Percentiles rank a stretch among this genome's conserved stretches.
Conservation (phyloP, 2,329 filamentous ascomycete species). For the Leptographium wingfieldii region DNA sequence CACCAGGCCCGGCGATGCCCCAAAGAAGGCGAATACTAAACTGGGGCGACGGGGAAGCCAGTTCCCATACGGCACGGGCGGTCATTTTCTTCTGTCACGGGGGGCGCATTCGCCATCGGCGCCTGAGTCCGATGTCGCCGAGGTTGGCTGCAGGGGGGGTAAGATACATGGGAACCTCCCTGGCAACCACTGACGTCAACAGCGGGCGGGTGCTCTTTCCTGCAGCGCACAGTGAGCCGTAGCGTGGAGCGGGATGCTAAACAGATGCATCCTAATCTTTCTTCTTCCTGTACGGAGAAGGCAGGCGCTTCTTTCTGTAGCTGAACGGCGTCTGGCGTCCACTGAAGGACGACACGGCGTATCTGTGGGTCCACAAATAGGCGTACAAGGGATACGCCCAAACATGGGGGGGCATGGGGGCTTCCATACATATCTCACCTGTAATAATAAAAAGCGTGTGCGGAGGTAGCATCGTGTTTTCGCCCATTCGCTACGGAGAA, state of each 20-base stretch:
- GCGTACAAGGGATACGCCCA: not conserved
- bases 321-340: not conserved
- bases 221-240: not conserved
- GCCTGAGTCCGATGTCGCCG: not conserved
- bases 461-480: not conserved
- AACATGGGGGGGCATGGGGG: not conserved
- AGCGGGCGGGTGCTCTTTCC: not conserved
- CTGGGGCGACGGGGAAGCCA: not conserved
- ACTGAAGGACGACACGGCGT: not conserved
- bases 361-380: not conserved
- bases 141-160: not conserved
- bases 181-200: not conserved
- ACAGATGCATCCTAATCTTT: not conserved
- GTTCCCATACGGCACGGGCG: not conserved
- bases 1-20: not conserved
- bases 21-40: not conserved
- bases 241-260: not conserved
- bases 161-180: not conserved
- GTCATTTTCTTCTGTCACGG: not conserved
- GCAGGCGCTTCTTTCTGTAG: not conserved
- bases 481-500: conserved; percentile 1
- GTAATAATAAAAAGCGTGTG: not conserved
- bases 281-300: not conserved
- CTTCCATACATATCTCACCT: not conserved
- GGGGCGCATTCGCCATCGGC: not conserved